Conservation (phyloP, 1,284 basidiomycete genomes). For the Ceratobasidium sp. region DNA sequence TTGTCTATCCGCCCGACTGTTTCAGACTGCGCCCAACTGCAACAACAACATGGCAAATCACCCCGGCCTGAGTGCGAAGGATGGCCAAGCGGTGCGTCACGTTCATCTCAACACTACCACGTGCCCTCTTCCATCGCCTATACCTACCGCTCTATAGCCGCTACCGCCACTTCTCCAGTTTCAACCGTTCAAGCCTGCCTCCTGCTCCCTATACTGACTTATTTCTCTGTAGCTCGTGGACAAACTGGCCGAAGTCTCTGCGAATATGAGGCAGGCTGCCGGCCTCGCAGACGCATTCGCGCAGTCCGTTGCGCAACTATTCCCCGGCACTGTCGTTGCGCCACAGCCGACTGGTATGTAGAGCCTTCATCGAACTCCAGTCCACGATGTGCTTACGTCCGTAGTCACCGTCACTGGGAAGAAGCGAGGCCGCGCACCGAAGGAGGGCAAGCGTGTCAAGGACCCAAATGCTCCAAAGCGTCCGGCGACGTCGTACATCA, state of each 20-base stretch:
- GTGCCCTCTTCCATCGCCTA: too few relatives aligned
- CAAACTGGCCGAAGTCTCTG: conserved; percentile 25
- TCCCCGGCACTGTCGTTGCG: conserved; percentile 7
- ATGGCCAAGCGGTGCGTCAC: conserved; percentile 30
- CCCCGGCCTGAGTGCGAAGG: conserved; percentile 21
- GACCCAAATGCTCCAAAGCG: conserved; percentile 63
- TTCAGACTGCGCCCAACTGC: conserved; percentile 6
- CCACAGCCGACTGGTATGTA: conserved; percentile 13
- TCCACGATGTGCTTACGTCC: not conserved
- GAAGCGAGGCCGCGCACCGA: conserved; percentile 35
- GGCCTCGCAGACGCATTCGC: conserved; percentile 27
- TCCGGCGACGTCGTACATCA: conserved; percentile 60
- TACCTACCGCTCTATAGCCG: too few relatives aligned
- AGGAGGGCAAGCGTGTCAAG: conserved; percentile 48
- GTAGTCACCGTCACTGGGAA: conserved; percentile 24
- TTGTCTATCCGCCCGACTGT: not conserved
- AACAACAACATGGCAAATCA: conserved; percentile 21
- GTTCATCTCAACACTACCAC: conserved; percentile 22
- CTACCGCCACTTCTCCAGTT: not conserved
- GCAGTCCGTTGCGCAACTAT: conserved; percentile 20
- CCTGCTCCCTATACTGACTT: conserved; percentile 2
- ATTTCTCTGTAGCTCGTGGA: conserved; percentile 19
- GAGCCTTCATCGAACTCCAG: not conserved
- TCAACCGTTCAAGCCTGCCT: not conserved
- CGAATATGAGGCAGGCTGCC: conserved; percentile 31